Base-by-base conservation (phyloP, 768 basidiomycete species). In the Suillus weaverae region DNA sequence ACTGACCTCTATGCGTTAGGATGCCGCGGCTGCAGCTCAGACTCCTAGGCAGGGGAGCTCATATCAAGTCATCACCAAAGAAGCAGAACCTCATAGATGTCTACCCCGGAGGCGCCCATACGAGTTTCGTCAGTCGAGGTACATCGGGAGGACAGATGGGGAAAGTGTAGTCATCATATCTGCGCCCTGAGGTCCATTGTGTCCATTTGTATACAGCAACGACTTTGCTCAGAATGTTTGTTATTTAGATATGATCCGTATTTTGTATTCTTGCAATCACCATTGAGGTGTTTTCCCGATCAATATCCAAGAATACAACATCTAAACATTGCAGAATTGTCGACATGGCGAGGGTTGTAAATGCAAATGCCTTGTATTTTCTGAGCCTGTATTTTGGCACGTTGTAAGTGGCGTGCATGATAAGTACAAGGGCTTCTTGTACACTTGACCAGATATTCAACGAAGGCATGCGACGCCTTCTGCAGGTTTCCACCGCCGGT, bases 11-110 rank as follows among this genome's bases (percentile, higher is more conserved):
- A 36, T 44, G 20, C 61, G 30, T 61, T 3, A 95, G 94, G 94
- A 14, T 96, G 94, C 72, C 89, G 91, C 67, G 94, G 94, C 11
- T 96, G 94, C 71, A 94, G 93, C 71, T 96, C 94, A 18, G 93
- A 95, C 74, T 94, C 91, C 35, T 92, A 76, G 78, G 30, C 32
- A 5, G 33, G 30, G 20, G 53, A 54, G 53, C 33, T 11, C 32
- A 54, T 54, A 18, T 20, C 51, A 33, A 2, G 53, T 3, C 10
- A 33, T 54, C 56, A 39, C 16, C 5, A 41, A 59, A 6, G 39
- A 41, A 11, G 18, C 26, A 20, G 18, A 20, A 32, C 18, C 6
- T 41, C 18, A 11, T 39, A 39, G 26, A 41, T 26, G 14, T 30
- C 10, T 18, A 26, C 10, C 38, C 4, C 5, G 13, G 18, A 41